Evolutionary conservation across 768 basidiomycete species (phyloP).

Genomic region (Lactifluus subvellereus): DNA sequence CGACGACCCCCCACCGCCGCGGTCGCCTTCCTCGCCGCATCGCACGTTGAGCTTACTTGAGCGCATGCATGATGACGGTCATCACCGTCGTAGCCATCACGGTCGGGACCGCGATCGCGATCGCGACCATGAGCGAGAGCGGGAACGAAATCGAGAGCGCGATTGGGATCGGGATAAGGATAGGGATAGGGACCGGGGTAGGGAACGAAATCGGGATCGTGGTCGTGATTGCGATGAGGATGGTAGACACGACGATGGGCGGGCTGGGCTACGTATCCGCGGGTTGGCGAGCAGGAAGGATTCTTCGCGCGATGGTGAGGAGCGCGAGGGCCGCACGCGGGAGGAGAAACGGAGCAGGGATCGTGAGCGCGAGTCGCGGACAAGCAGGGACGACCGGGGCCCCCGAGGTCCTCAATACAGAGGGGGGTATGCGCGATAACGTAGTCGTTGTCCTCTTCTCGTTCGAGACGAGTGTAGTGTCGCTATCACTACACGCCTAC

Average conservation of each 20-base stretch:
- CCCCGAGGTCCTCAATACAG: slow-evolving; percentile 30
- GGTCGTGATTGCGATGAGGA: slow-evolving; percentile 17
- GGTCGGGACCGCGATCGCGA: neutral
- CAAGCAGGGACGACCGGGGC: slow-evolving; percentile 21
- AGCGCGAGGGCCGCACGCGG: slow-evolving; percentile 17
- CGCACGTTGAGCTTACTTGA: slow-evolving; percentile 13
- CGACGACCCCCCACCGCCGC: neutral
- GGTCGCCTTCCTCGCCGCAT: neutral
- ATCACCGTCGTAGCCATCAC: neutral
- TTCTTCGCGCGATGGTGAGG: slow-evolving; percentile 2
- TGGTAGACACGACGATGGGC: neutral
- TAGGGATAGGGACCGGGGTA: slow-evolving; percentile 1
- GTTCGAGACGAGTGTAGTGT: neutral
- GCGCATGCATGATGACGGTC: neutral
- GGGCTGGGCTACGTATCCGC: neutral
- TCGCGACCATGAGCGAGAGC: neutral
- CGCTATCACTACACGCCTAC: neutral
- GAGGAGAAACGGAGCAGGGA: slow-evolving; percentile 17
- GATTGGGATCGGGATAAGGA: neutral
- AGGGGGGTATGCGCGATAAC: slow-evolving; percentile 30
- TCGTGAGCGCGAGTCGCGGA: slow-evolving; percentile 5
- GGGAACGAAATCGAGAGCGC: neutral
- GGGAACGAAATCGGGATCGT: slow-evolving; percentile 22
- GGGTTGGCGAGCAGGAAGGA: slow-evolving; percentile 1
- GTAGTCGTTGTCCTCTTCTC: too few species aligned